Evolutionary conservation across 1,284 basidiomycete genomes (phyloP).

Genomic region (Cryptococcus deneoformans): DNA sequence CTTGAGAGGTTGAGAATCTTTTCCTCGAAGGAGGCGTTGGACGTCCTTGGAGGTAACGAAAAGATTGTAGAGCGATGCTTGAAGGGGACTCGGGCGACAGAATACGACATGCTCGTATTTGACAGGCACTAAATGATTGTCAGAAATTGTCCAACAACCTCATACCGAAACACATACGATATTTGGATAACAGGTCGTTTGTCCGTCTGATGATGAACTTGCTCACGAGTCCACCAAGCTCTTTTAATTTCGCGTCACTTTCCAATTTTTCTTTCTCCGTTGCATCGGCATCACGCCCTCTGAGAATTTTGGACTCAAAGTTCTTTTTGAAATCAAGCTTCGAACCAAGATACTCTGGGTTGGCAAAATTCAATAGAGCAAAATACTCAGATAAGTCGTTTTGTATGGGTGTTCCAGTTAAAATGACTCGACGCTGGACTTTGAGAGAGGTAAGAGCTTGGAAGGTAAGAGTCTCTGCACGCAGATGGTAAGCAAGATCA

Average conservation of each 20-base stretch:
- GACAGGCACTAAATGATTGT: slow-evolving; percentile 71
- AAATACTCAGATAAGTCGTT: slow-evolving; percentile 98
- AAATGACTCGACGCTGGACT: slow-evolving; percentile 90
- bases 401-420: slow-evolving; percentile 95
- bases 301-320: slow-evolving; percentile 91
- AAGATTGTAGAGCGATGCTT: slow-evolving; percentile 82
- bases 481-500: background rate
- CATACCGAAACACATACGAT: slow-evolving; percentile 60
- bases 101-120: slow-evolving; percentile 99
- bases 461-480: slow-evolving; percentile 80
- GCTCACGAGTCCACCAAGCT: slow-evolving; percentile 84
- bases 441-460: slow-evolving; percentile 79
- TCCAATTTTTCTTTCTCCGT: slow-evolving; percentile 75
- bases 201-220: slow-evolving; percentile 98
- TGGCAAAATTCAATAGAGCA: slow-evolving; percentile 93
- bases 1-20: slow-evolving; percentile 92
- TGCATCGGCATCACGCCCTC: slow-evolving; percentile 89
- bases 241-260: slow-evolving; percentile 88
- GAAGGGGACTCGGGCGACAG: slow-evolving; percentile 84
- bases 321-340: slow-evolving; percentile 94
- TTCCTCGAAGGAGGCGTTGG: slow-evolving; percentile 82
- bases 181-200: slow-evolving; percentile 96
- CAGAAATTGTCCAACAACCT: background rate
- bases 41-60: slow-evolving; percentile 96
- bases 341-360: slow-evolving; percentile 90